Evolutionary conservation across 352 stramenopile genomes (phyloP), one percentile per base, ranked within the genome.

Genomic region (Albugo laibachii): DNA sequence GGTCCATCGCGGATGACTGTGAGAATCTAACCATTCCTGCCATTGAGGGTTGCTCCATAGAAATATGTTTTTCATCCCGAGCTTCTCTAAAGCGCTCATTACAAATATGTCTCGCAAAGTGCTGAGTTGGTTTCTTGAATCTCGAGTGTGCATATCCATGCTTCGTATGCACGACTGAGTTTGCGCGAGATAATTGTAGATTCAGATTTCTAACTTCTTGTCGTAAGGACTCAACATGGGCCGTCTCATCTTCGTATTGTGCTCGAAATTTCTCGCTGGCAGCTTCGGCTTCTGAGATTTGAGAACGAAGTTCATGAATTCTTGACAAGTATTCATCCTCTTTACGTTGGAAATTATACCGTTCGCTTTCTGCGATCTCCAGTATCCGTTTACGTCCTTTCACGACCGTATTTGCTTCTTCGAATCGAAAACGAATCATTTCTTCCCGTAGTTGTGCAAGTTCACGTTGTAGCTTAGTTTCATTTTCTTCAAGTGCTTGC

Each of bases 191-290:
- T 15, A 85, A 48, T n/a, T 84, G 53, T 0, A 69, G 57, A 15
- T 70, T 81, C 18, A 89, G 54, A 45, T 55, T 82, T 0, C 52
- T 50, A 5, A 86, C 68, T 47, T 89, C 71, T 36, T 83, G 71
- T 0, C 74, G 65, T 15, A 86, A 44, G 1, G 71, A 65, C 41
- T 80, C 66, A 0, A 83, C 69, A 24, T 85, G 73, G 0, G 84
- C 48, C 27, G 73, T 73, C 48, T 89, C 77, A 43, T 87, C 77
- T 45, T 89, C 77, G 37, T 70, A 80, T 51, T 87, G 74, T 2
- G 52, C 74, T 31, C 76, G 66, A 36, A 66, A 83, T 21, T 78
- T 82, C 20, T 80, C 63, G 0, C 56, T 59, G 0, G 40, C 36
- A 0, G 71, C 68, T 39, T 89, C 71, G 16, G 56, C 62, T 45